These are phyloP conservation scores for Rugosomyces carneus DNA, from an alignment of 1,284 basidiomycete species.

Conservation along the genomic window DNA sequence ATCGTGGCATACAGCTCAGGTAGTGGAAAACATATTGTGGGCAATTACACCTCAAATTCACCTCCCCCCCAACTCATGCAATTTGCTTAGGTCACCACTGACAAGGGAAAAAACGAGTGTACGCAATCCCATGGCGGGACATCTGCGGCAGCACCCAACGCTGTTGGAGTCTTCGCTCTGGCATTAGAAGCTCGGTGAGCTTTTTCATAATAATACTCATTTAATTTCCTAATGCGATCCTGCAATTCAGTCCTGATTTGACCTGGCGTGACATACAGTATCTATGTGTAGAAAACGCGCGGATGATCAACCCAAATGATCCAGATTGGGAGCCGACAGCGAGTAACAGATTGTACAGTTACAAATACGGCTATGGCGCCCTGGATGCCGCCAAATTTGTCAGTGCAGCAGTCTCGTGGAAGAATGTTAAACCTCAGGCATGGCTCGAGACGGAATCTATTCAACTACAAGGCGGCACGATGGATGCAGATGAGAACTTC, in stretches of 20 bases:
- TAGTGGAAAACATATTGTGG: conserved; percentile 86
- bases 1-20: conserved; percentile 95
- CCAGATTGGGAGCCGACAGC: conserved; percentile 92
- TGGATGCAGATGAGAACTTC: conserved; percentile 51
- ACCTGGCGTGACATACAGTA: conserved; percentile 98
- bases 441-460: conserved; percentile 78
- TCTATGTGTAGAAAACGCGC: conserved; percentile 76
- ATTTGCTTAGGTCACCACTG: conserved; percentile 79
- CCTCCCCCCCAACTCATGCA: conserved; percentile 10
- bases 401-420: conserved; percentile 77
- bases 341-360: conserved; percentile 79
- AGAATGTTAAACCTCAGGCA: conserved; percentile 90
- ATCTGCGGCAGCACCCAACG: conserved; percentile 95
- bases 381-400: conserved; percentile 85
- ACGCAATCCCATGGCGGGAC: conserved; percentile 89
- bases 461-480: conserved; percentile 60
- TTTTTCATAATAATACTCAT: conserved; percentile 1
- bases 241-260: conserved; percentile 70
- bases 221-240: conserved; percentile 7
- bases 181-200: conserved; percentile 78
- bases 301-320: conserved; percentile 82
- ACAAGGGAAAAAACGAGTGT: conserved; percentile 84
- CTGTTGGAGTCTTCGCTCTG: conserved; percentile 86
- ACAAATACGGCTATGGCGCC: conserved; percentile 96
- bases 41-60: conserved; percentile 27